These are phyloP conservation scores for Lactifluus rugatus DNA, from an alignment of 768 basidiomycete genomes.

Conservation along the genomic window DNA sequence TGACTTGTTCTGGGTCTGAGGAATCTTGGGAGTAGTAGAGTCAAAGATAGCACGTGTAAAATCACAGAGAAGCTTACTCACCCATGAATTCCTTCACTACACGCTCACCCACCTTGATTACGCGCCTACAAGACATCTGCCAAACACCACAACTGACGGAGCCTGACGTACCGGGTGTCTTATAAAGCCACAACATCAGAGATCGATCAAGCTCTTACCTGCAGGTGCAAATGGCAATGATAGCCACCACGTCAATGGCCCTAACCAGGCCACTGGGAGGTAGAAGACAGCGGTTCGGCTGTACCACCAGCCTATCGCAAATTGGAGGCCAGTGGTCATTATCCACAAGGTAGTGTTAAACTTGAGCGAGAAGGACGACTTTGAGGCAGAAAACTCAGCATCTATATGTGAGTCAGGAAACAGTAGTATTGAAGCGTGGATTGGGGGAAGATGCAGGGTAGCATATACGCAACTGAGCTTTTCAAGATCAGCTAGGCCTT, in stretches of 20 bases:
- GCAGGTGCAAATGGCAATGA: slow-evolving; percentile 84
- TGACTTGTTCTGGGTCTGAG: background rate
- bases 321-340: slow-evolving; percentile 79
- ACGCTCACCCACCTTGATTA: slow-evolving; percentile 68
- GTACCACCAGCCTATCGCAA: slow-evolving; percentile 86
- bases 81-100: slow-evolving; percentile 14
- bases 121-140: slow-evolving; percentile 89
- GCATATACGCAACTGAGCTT: slow-evolving; percentile 64
- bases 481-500: slow-evolving; percentile 83
- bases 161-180: slow-evolving; percentile 37
- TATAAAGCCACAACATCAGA: background rate
- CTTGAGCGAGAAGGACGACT: slow-evolving; percentile 60
- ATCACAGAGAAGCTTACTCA: background rate
- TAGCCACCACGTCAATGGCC: slow-evolving; percentile 80
- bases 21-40: background rate
- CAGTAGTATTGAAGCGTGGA: background rate
- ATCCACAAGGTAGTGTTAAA: slow-evolving; percentile 74
- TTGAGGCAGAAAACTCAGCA: slow-evolving; percentile 66
- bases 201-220: slow-evolving; percentile 37
- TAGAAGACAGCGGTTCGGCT: slow-evolving; percentile 87
- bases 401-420: slow-evolving; percentile 36
- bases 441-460: background rate
- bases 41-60: background rate
- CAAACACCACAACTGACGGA: slow-evolving; percentile 90
- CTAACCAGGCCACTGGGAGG: slow-evolving; percentile 85